These are phyloP conservation scores for Cystobasidiaceae sp. DNA, from an alignment of 1,284 basidiomycete genomes.

Conservation along the genomic window DNA sequence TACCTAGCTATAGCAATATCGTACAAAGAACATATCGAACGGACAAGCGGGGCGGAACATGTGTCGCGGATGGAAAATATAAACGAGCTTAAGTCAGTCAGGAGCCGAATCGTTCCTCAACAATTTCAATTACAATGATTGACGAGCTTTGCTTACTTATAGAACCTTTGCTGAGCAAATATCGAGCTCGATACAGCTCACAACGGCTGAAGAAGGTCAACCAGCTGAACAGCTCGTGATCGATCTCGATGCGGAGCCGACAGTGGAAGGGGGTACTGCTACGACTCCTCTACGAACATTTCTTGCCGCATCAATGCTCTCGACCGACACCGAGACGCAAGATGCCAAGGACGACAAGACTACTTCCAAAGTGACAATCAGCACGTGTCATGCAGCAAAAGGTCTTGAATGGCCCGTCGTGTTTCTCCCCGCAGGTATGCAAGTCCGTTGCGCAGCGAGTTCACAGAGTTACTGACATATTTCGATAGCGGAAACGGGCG, in stretches of 20 bases:
- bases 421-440: constrained; percentile 63
- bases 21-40: constrained; percentile 66
- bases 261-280: constrained; percentile 27
- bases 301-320: constrained; percentile 75
- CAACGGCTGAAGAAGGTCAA: background rate
- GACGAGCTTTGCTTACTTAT: background rate
- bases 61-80: constrained; percentile 80
- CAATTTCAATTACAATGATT: no score
- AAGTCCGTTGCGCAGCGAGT: background rate
- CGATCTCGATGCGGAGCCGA: constrained; percentile 23
- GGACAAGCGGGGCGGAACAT: constrained; percentile 62
- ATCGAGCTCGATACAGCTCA: background rate
- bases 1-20: constrained; percentile 57
- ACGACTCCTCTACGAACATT: constrained; percentile 68
- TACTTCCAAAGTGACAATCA: constrained; percentile 67
- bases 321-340: constrained; percentile 67
- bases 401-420: constrained; percentile 89
- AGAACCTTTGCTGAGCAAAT: constrained; percentile 29
- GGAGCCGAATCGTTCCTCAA: background rate
- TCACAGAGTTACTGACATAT: no score
- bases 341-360: constrained; percentile 54
- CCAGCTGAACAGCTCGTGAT: background rate
- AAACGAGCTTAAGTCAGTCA: constrained; percentile 59
- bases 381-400: constrained; percentile 85
- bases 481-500: constrained; percentile 63